Percentiles rank a stretch among this genome's conserved stretches.
These are phyloP conservation scores for Eleusine indica DNA, from an alignment of 176 grass and related monocot species.

Conservation along the genomic window DNA sequence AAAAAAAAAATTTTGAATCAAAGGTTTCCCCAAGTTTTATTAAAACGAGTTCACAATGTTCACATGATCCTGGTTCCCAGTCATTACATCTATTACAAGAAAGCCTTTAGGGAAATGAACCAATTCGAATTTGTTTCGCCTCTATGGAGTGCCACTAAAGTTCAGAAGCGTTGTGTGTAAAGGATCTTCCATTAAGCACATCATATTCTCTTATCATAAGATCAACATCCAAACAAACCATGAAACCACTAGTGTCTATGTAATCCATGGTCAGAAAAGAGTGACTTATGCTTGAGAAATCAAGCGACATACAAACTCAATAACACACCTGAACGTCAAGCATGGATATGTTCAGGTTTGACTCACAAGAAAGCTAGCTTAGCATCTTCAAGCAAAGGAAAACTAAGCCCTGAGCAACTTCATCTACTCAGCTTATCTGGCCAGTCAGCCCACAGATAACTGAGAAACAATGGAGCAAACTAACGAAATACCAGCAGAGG, in stretches of 20 bases:
- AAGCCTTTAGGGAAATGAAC: too few species aligned
- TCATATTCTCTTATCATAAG: background rate
- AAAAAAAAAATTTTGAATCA: background rate
- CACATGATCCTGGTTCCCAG: background rate
- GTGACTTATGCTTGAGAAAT: background rate
- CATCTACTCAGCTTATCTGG: background rate
- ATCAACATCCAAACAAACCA: background rate
- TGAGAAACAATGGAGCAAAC: background rate
- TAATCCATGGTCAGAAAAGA: background rate
- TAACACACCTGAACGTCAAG: too few species aligned
- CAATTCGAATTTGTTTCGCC: too few species aligned
- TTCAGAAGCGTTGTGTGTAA: background rate
- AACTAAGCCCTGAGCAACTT: background rate
- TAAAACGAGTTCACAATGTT: background rate
- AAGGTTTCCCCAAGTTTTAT: too few species aligned
- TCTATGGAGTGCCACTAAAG: too few species aligned
- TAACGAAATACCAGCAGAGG: background rate
- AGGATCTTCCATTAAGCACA: background rate
- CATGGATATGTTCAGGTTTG: background rate
- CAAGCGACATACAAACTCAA: too few species aligned
- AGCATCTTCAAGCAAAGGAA: background rate
- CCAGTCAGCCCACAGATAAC: background rate
- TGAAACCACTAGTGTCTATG: background rate
- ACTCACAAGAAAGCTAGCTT: background rate
- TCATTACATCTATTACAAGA: too few species aligned